A percentile compares a stretch with the other conserved stretches of the same genome.
phyloP scores from a whole-genome alignment of 228 moss, liverwort and hornwort genomes.

The Sphagnum fallax region DNA sequence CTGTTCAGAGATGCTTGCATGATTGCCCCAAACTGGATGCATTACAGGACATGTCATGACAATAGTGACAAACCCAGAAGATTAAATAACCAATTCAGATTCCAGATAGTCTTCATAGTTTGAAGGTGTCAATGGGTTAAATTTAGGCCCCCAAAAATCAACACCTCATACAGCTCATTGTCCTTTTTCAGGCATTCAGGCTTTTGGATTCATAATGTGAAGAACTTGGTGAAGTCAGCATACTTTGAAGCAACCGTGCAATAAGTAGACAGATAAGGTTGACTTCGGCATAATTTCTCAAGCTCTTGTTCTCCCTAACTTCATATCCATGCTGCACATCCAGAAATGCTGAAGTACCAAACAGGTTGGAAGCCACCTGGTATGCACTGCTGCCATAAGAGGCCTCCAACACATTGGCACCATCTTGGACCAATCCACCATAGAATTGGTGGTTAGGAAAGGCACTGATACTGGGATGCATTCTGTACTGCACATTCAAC shows the following conservation, averaged over 20 bases:
- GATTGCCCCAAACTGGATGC: too few relatives aligned
- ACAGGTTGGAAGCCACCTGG: slow-evolving; percentile 10
- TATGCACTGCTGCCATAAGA: slow-evolving; percentile 26
- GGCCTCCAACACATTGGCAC: slow-evolving; percentile 33
- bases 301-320: slow-evolving; percentile 39
- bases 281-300: slow-evolving; percentile 69
- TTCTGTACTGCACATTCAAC: slow-evolving; percentile 58
- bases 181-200: background rate
- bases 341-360: slow-evolving; percentile 53
- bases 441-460: slow-evolving; percentile 57
- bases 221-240: background rate
- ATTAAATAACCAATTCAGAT: too few relatives aligned
- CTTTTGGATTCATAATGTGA: background rate
- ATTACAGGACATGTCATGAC: too few relatives aligned
- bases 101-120: background rate
- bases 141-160: too few relatives aligned
- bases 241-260: slow-evolving; percentile 20
- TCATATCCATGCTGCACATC: slow-evolving; percentile 45
- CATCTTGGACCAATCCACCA: slow-evolving; percentile 41
- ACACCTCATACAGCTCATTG: background rate
- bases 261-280: slow-evolving; percentile 62
- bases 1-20: background rate
- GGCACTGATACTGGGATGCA: slow-evolving; percentile 57
- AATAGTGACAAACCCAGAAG: too few relatives aligned
- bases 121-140: background rate